These are phyloP conservation scores for Bullera alba DNA, from an alignment of 768 basidiomycete species.

Conservation along the genomic window DNA sequence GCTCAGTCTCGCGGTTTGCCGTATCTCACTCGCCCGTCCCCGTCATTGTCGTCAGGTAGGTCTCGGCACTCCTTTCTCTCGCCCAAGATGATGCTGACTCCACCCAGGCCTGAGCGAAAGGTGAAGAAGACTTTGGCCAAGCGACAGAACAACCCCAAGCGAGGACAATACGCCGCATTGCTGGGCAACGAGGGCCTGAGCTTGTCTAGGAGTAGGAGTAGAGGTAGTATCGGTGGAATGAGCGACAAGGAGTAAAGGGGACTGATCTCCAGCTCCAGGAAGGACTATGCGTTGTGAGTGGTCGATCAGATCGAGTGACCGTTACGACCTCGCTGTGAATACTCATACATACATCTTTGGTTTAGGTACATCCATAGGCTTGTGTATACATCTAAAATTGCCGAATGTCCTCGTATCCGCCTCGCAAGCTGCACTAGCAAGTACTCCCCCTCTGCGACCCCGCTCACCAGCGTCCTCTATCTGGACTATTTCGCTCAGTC, in stretches of 20 bases:
- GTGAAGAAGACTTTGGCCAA: conserved; percentile 78
- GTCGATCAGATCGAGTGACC: no score
- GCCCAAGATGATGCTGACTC: background rate
- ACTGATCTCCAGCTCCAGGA: no score
- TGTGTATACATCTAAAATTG: no score
- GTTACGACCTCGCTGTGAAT: no score
- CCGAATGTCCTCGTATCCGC: no score
- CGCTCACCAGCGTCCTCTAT: no score
- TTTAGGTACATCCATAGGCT: no score
- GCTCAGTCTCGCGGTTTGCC: conserved; percentile 61
- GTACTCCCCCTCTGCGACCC: no score
- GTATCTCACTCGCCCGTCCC: conserved; percentile 90
- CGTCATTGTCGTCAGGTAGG: conserved; percentile 77
- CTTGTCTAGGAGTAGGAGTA: conserved; percentile 29
- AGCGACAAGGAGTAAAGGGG: conserved; percentile 17
- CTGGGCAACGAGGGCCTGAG: conserved; percentile 39
- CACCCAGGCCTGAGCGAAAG: conserved; percentile 64
- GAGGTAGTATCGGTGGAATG: conserved; percentile 26
- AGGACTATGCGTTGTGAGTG: no score
- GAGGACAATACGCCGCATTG: conserved; percentile 52
- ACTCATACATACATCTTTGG: no score
- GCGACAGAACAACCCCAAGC: conserved; percentile 77
- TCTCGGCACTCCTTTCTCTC: background rate
- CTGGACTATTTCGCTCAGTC: no score
- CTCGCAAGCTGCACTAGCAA: no score